Evolutionary conservation across 805 yeast genomes (phyloP), one percentile per base, ranked within the genome.

Genomic region (Starmerella tilneyi): DNA sequence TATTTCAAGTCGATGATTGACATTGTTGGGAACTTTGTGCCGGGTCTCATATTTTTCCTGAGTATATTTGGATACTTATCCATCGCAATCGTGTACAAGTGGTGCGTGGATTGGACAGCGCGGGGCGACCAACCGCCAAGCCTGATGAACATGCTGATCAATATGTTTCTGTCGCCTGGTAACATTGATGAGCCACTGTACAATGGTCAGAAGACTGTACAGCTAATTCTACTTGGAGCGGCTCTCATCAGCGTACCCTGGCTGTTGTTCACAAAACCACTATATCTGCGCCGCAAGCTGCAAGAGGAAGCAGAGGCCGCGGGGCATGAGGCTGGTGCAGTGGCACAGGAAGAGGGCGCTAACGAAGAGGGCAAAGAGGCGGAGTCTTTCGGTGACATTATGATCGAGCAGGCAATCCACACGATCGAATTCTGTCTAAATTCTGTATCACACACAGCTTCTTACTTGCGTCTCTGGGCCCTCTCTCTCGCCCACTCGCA

Each of bases 381-480:
- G 36, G 80, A 79, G 57, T 73, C 78, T 45, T 84, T 89, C 61
- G 96, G 96, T 38, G 98, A 89, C 58, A 76, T 92, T 27, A 81
- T 89, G 80, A 89, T 89, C 56, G 96, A 89, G 64, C 98, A 89
- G 66, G 94, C 89, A 20, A 89, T 89, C 56, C 96, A 92, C 64
- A 92, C 98, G 9, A 89, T 89, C 61, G 98, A 89, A 70, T 89
- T 92, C 67, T 89, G 98, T 61, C 73, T 89, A 60, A 92, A 92
- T 66, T 84, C 96, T 70, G 95, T 89, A 26, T 84, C 96, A n/a
- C 98, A 89, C 64, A 89, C 98, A 2, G 98, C 98, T 1, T 89
- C 97, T 0, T 89, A 89, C 60, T 71, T 89, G 56, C 83, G 98
- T 66, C 70, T 89, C 54, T 89, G 98, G 98, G 98, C 98, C 3